A percentile compares a stretch with the other conserved stretches of the same genome.
Evolutionary conservation across 345 rosid species (phyloP).

Genomic region (Ceriops decandra): DNA sequence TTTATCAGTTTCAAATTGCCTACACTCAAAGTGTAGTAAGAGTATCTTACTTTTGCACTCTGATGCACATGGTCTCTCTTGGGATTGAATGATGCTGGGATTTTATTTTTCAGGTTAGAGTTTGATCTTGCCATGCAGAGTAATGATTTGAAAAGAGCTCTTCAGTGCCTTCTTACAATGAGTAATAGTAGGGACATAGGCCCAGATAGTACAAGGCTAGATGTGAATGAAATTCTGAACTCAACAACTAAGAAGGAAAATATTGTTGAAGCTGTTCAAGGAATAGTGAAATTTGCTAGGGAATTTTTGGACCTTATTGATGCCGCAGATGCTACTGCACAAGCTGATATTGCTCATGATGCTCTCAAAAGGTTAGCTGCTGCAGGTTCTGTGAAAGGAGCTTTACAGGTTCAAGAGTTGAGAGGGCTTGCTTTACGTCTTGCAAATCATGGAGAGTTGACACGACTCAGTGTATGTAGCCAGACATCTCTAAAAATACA

Average conservation of each 20-base stretch:
- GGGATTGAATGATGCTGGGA: background rate
- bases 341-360: conserved; percentile 86
- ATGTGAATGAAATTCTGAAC: conserved; percentile 80
- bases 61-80: conserved; percentile 6
- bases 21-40: background rate
- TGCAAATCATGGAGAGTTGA: conserved; percentile 96
- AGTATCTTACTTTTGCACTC: conserved; percentile 4
- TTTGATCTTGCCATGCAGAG: conserved; percentile 98
- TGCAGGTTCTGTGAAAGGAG: conserved; percentile 96
- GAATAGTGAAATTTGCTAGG: conserved; percentile 82
- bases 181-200: conserved; percentile 95
- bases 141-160: conserved; percentile 96
- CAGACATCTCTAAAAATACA: conserved; percentile 1
- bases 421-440: conserved; percentile 94
- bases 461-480: conserved; percentile 70
- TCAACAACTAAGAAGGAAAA: conserved; percentile 83
- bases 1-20: background rate
- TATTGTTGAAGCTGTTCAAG: conserved; percentile 88
- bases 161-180: conserved; percentile 93
- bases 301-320: conserved; percentile 97
- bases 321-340: conserved; percentile 99
- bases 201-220: conserved; percentile 66
- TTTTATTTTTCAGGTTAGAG: conserved; percentile 60
- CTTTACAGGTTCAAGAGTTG: conserved; percentile 78
- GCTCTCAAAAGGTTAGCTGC: conserved; percentile 93